Conservation (phyloP, 2,329 filamentous ascomycete species). For the Neofusicoccum sp. region DNA sequence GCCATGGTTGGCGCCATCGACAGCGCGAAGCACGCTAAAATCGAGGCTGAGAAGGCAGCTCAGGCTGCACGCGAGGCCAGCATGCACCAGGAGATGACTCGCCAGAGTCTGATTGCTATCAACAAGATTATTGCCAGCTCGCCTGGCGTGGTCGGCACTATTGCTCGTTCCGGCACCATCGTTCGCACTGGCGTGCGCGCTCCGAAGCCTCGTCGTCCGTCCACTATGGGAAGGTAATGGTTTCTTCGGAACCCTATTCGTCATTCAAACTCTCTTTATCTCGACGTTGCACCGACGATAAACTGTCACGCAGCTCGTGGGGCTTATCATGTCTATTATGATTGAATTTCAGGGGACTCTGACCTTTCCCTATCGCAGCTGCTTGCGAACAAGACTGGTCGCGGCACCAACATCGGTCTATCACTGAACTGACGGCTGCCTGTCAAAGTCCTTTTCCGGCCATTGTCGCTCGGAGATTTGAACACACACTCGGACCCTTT, state of each 20-base stretch:
- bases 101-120: slow-evolving; percentile 13
- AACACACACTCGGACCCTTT: too few species aligned
- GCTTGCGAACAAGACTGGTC: too few species aligned
- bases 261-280: too few species aligned
- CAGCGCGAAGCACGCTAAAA: slow-evolving; percentile 26
- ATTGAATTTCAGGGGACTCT: too few species aligned
- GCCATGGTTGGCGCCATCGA: slow-evolving; percentile 26
- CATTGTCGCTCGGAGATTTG: too few species aligned
- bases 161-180: background rate
- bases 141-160: background rate
- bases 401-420: too few species aligned
- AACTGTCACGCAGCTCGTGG: too few species aligned
- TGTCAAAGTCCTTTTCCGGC: too few species aligned
- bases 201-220: background rate
- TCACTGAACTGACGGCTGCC: too few species aligned
- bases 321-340: too few species aligned
- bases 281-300: too few species aligned
- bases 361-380: too few species aligned
- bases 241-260: background rate
- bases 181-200: background rate
- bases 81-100: slow-evolving; percentile 24
- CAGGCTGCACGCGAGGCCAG: slow-evolving; percentile 31
- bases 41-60: slow-evolving; percentile 27
- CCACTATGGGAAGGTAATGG: background rate
- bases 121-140: slow-evolving; percentile 10